Evolutionary conservation across 108 stramenopile species (phyloP), one percentile per base, ranked within the genome.

Genomic region (Cyclotella baltica): DNA sequence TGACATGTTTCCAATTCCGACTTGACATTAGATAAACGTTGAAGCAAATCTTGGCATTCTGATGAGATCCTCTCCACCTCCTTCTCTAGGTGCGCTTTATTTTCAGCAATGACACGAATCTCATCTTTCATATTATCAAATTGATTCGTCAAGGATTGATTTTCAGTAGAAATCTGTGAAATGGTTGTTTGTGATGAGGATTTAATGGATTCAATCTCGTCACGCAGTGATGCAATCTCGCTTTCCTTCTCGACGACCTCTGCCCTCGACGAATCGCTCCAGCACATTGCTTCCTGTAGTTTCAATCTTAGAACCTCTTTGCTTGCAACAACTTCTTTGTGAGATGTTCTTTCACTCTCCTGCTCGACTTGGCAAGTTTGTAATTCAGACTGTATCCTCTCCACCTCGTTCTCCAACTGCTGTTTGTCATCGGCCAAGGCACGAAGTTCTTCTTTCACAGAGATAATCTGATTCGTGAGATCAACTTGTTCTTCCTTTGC

Each of bases 271-370:
- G 59, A 62, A 38, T 20, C 53, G 58, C 59, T 62, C 34, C 43
- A 33, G 30, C 10, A 25, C 33, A 62, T 51, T 35, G 28, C 67
- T 58, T 62, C 67, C 37, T 77, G 35, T 20, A 77, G 61, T 52
- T 48, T 35, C n/a, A n/a, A n/a, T n/a, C n/a, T n/a, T n/a, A n/a
- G n/a, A n/a, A n/a, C n/a, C n/a, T 52, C 4, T n/a, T n/a, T 52
- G 19, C 11, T 4, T n/a, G 19, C 51, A 52, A 19, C 51, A 52
- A 52, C 19, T 10, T 52, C 51, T 10, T 52, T 52, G 51, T 4
- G 51, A 52, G 51, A 10, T 10, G n/a, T n/a, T 52, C 51, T 52
- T n/a, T 20, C 51, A 4, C n/a, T n/a, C n/a, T n/a, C n/a, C n/a
- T n/a, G n/a, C n/a, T n/a, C n/a, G n/a, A n/a, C n/a, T n/a, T n/a